Base-by-base conservation (phyloP, 306 rosid species). In the Vicia sativa region DNA sequence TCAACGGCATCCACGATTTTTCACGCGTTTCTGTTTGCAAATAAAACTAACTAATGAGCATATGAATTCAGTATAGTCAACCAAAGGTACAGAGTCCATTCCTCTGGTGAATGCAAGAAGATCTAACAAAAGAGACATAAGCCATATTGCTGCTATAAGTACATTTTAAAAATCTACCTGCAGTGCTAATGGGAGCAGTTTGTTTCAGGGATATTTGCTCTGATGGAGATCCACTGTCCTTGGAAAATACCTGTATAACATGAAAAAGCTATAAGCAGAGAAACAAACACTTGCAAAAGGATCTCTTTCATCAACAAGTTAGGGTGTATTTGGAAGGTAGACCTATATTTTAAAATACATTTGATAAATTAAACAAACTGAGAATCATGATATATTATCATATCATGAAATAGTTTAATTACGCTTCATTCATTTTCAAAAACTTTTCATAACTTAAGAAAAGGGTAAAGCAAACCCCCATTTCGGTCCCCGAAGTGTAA, bases 231-330 rank as follows among this genome's bases (percentile, higher is more conserved):
- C 78, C 87, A 62, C 84, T 49, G 68, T 86, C 91, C 88, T 86
- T 90, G 44, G 87, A 77, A 68, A 92, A 87, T 16, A 90, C 86
- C 96, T 92, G 76, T 54, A 53, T 46, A 69, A 38, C 45, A 71
- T 21, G 70, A 71, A 72, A 49, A 65, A 62, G 50, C 21, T 10
- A 61, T 62, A 41, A 67, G 63, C 28, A 34, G 3, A 56, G 37
- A 25, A 62, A 16, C 31, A 55, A 59, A 60, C 38, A 61, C 49
- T 14, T 61, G 34, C 16, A 11, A 61, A 65, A 13, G 29, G 21
- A 61, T 37, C 58, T 62, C 68, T 25, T 49, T 44, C 15, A 61
- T 48, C 68, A 16, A 49, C 19, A 63, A 52, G 6, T 23, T 34
- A 34, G 38, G 38, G 9, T 34, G 38, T 34, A 2, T 34, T 34